Conservation (phyloP, 2,329 filamentous ascomycete species). For the Apiospora kogelbergensis region DNA sequence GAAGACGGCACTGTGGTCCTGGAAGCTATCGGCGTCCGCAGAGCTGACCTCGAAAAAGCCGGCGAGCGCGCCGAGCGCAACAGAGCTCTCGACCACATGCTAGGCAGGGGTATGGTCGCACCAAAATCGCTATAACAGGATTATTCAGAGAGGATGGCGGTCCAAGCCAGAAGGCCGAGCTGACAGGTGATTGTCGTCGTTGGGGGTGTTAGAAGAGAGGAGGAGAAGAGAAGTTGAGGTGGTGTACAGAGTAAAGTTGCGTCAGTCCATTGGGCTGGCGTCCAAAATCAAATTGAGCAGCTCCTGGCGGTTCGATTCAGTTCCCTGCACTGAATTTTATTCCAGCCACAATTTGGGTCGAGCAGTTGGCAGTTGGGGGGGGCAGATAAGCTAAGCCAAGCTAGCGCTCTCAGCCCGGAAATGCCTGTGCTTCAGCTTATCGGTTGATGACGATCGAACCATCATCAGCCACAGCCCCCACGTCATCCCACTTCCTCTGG, state of each 20-base stretch:
- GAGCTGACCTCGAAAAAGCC: constrained; percentile 28
- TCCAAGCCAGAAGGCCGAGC: not conserved
- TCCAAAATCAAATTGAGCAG: not conserved
- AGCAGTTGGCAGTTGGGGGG: not conserved
- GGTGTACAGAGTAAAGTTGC: constrained; percentile 7
- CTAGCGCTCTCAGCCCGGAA: not conserved
- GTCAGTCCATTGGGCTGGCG: not conserved
- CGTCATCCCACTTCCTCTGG: not conserved
- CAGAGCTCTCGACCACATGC: constrained; percentile 40
- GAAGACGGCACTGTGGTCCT: constrained; percentile 32
- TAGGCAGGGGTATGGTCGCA: constrained; percentile 15
- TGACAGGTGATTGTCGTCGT: not conserved
- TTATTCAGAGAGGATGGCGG: not conserved
- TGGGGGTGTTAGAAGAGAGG: not conserved
- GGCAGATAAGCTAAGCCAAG: not conserved
- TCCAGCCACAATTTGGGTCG: constrained; percentile 13
- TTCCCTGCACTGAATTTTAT: constrained; percentile 17
- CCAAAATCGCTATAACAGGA: not conserved
- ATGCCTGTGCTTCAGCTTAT: not conserved
- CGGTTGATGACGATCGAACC: not conserved
- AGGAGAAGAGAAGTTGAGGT: not conserved
- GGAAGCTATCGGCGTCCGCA: constrained; percentile 23
- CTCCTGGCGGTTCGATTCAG: not conserved
- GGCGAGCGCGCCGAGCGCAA: constrained; percentile 36
- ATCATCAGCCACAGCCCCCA: not conserved